Evolutionary conservation across 768 basidiomycete genomes (phyloP).

Genomic region (Lentinula sp.): DNA sequence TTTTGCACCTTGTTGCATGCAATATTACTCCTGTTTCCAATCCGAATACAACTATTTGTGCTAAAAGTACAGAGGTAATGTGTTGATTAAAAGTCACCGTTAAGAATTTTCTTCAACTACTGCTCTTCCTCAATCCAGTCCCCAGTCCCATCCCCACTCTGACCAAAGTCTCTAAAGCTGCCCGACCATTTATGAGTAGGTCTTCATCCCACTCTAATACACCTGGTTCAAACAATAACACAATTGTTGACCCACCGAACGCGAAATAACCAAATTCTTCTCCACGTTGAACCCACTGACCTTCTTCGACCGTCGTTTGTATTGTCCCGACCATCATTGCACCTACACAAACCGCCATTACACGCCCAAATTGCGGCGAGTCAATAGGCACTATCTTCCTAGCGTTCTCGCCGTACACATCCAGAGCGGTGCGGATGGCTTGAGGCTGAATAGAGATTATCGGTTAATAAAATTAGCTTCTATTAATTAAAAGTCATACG

Average conservation of each 20-base stretch:
- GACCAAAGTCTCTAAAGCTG: constrained; percentile 86
- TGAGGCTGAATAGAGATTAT: constrained; percentile 55
- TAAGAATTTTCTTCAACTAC: too few relatives aligned
- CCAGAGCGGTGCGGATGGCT: constrained; percentile 84
- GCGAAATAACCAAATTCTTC: constrained; percentile 95
- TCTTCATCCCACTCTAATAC: constrained; percentile 90
- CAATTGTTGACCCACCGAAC: constrained; percentile 95
- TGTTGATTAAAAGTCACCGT: too few relatives aligned
- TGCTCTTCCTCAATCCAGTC: constrained; percentile 11
- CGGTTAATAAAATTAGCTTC: neutral
- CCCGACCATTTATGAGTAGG: constrained; percentile 73
- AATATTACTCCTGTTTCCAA: too few relatives aligned
- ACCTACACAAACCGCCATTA: constrained; percentile 88
- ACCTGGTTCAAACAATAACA: constrained; percentile 83
- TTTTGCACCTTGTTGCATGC: too few relatives aligned
- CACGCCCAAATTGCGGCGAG: constrained; percentile 81
- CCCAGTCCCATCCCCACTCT: constrained; percentile 87
- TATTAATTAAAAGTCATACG: constrained; percentile 15
- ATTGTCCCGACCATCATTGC: constrained; percentile 97
- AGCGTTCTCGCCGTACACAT: constrained; percentile 93
- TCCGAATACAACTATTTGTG: too few relatives aligned
- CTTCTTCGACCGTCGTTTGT: constrained; percentile 79
- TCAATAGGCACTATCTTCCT: constrained; percentile 92
- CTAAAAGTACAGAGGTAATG: too few relatives aligned
- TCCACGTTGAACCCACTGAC: constrained; percentile 72